These are phyloP conservation scores for Diddensiella transvaalensis DNA, from an alignment of 805 yeast species.

Conservation along the genomic window DNA sequence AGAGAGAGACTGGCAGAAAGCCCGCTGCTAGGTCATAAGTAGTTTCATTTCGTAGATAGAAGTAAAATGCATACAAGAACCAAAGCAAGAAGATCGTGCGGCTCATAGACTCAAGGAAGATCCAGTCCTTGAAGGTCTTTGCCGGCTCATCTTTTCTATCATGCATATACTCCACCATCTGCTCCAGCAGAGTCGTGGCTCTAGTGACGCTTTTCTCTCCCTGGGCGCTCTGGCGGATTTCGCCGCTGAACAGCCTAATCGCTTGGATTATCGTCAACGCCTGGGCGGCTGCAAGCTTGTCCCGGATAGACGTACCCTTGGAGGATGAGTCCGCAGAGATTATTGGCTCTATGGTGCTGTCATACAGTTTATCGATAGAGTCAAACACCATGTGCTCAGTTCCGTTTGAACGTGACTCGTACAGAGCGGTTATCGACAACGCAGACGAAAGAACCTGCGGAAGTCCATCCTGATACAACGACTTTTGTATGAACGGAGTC, in stretches of 20 bases:
- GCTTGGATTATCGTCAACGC: conserved; percentile 8
- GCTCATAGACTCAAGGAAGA: background rate
- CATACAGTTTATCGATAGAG: background rate
- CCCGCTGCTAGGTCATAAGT: background rate
- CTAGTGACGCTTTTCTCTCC: conserved; percentile 1
- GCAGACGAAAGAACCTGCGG: conserved; percentile 13
- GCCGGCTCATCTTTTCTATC: background rate
- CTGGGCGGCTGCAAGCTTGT: conserved; percentile 11
- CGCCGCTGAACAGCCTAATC: conserved; percentile 12
- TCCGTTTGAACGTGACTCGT: background rate
- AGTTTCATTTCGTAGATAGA: background rate
- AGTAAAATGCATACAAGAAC: background rate
- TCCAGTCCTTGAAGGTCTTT: conserved; percentile 1
- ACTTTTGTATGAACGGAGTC: conserved; percentile 13
- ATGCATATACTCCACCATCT: background rate
- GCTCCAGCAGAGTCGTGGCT: background rate
- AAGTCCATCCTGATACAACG: conserved; percentile 8
- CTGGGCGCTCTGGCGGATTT: conserved; percentile 3
- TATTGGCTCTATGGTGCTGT: background rate
- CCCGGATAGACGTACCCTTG: conserved; percentile 1
- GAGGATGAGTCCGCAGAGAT: background rate
- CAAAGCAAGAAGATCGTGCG: background rate
- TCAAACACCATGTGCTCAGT: background rate
- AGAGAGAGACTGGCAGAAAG: conserved; percentile 1
- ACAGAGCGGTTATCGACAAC: conserved; percentile 10